Evolutionary conservation across 73 alveolate genomes (phyloP), one percentile per base, ranked within the genome.

Genomic region (Paramecium pentaurelia): DNA sequence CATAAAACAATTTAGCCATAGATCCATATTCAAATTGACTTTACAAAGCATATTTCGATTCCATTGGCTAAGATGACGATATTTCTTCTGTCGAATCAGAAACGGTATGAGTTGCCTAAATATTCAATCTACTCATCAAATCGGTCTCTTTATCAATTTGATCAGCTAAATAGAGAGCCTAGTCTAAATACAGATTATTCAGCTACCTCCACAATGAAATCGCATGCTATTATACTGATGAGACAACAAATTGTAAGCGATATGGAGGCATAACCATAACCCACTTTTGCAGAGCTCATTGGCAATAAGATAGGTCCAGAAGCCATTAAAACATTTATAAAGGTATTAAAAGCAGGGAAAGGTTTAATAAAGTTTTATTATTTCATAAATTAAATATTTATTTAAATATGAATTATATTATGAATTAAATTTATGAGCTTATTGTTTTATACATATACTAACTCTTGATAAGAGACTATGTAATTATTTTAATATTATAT

Each of bases 301-400:
- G 94, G 94, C 8, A 89, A 54, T 54, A 54, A 54, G 70, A 54
- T 54, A 54, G 70, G 70, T 54, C 70, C 70, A 54, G 32, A 54
- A 54, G 70, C 30, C 32, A 54, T 54, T 54, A 54, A 54, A 25
- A 54, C 32, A 54, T 54, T n/a, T 18, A 89, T 71, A 10, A 83
- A 77, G 38, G 94, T 89, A 71, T 89, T 89, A 45, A 89, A 89
- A 42, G 88, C 94, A 38, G 94, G 77, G 47, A 80, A 45, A 32
- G 91, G 91, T 80, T 47, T 80, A 18, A 80, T 40, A 44, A 37
- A 40, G 47, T 36, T 73, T 73, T 73, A 40, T 38, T 73, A 54
- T 54, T 54, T 54, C 32, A 54, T 54, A 54, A 54, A 54, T 54
- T 54, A 54, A 54, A 54, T 54, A 54, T 54, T n/a, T 54, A 54